Evolutionary conservation across 352 stramenopile species (phyloP).

Genomic region (Phytopythium sindhum): DNA sequence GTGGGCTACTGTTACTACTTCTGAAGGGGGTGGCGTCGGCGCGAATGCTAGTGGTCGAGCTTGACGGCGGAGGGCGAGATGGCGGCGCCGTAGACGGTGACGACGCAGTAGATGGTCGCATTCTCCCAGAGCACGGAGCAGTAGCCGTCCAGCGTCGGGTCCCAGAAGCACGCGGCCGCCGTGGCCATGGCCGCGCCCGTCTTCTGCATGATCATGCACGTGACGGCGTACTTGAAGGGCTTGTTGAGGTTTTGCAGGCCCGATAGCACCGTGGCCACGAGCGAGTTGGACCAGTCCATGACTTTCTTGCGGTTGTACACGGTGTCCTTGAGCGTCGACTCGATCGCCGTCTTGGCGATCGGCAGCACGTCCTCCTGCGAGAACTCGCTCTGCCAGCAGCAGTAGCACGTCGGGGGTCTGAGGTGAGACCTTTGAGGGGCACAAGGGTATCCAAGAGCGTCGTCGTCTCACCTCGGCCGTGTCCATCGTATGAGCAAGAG

Average conservation of each 20-base stretch:
- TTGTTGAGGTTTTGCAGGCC: conserved; percentile 86
- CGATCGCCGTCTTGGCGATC: conserved; percentile 76
- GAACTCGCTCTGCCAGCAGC: conserved; percentile 56
- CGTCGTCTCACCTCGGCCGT: conserved; percentile 32
- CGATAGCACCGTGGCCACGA: conserved; percentile 75
- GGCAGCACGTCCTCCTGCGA: conserved; percentile 74
- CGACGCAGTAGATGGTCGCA: conserved; percentile 81
- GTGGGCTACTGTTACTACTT: not conserved
- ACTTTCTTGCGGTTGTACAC: conserved; percentile 88
- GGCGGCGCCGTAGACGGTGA: conserved; percentile 75
- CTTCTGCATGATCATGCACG: conserved; percentile 86
- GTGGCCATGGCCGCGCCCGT: conserved; percentile 70
- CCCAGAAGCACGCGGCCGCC: conserved; percentile 73
- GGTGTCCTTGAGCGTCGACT: conserved; percentile 71
- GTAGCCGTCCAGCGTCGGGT: conserved; percentile 70
- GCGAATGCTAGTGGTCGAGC: conserved; percentile 42
- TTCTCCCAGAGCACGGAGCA: conserved; percentile 86
- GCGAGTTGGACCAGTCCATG: conserved; percentile 80
- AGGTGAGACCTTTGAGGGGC: not conserved
- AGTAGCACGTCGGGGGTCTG: not conserved
- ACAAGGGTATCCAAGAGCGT: not conserved
- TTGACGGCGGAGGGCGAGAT: conserved; percentile 80
- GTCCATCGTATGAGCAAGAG: conserved; percentile 24
- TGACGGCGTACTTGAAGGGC: conserved; percentile 84
- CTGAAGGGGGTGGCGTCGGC: not conserved